Base-by-base conservation (phyloP, 2,329 filamentous ascomycete genomes). In the Myriangium duriaei region DNA sequence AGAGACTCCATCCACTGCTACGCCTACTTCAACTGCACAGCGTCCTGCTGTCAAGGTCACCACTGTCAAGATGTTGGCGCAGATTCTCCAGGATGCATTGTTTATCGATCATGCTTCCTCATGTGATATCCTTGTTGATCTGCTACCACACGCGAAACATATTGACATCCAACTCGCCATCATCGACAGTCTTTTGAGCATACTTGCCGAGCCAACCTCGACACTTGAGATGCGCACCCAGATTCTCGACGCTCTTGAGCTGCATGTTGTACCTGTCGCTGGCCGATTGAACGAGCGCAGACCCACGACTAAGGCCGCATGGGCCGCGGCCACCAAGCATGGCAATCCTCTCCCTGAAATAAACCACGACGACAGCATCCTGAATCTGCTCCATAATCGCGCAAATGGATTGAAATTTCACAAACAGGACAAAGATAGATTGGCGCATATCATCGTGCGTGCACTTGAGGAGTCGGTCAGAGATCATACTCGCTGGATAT, bases 41-140 rank as follows among this genome's bases (percentile, higher is more conserved):
- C n/a, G 37, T 15, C 41, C 52, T 0, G 41, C 46, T 11, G 44
- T 64, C 32, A 65, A 65, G 38, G 47, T 64, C 3, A 64, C 60
- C 0, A 65, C 62, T 1, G 51, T 62, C 32, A 65, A 66, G 35
- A 49, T 58, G 30, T 50, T 66, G 1, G 59, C 60, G 1, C 54
- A 64, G 41, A 37, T 63, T 3, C 46, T 65, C 11, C 41, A 54
- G 4, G 44, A 50, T 7, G 47, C 57, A 0, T 43, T 52, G 0
- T 60, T 57, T 24, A 47, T 64, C 7, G 51, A 54, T 4, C 46
- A 54, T 11, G 38, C 48, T 0, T 45, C 47, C 11, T 43, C 57
- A 1, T 34, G 60, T 4, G 48, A 51, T 1, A 42, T 62, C 0
- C 46, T 65, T 4, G 34, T 46, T 2, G 45, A 42, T 4, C 42